These are phyloP conservation scores for Aureobasidium sp. DNA, from an alignment of 2,329 filamentous ascomycete genomes.

Conservation along the genomic window DNA sequence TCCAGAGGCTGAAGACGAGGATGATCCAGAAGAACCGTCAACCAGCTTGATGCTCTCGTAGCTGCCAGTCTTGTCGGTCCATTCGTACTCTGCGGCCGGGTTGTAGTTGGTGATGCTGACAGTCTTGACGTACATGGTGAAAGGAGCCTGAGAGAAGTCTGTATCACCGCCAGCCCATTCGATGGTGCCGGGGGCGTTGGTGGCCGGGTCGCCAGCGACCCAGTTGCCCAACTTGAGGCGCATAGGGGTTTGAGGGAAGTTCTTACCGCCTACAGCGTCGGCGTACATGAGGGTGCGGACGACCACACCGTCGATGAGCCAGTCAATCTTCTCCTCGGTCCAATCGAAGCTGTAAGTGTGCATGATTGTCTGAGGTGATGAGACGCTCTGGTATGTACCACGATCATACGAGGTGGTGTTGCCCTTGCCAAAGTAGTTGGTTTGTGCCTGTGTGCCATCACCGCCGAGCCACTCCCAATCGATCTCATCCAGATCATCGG, in stretches of 20 bases:
- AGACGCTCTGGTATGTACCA: slow-evolving; percentile 53
- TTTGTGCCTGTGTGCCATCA: slow-evolving; percentile 53
- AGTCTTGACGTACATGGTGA: slow-evolving; percentile 43
- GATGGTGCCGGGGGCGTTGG: slow-evolving; percentile 48
- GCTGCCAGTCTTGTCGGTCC: slow-evolving; percentile 39
- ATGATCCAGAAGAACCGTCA: not conserved
- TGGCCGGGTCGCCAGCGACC: slow-evolving; percentile 37
- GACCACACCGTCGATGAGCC: slow-evolving; percentile 59
- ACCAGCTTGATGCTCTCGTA: slow-evolving; percentile 40
- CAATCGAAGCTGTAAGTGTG: slow-evolving; percentile 66
- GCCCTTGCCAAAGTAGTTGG: slow-evolving; percentile 71
- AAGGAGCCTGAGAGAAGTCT: slow-evolving; percentile 39
- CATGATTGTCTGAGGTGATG: slow-evolving; percentile 46
- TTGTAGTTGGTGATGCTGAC: slow-evolving; percentile 46
- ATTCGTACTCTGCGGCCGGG: slow-evolving; percentile 43
- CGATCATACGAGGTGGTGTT: slow-evolving; percentile 63
- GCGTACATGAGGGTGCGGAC: slow-evolving; percentile 61
- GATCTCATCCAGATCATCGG: slow-evolving; percentile 75
- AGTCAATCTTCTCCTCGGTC: slow-evolving; percentile 51
- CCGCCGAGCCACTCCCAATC: slow-evolving; percentile 76
- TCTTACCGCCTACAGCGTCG: slow-evolving; percentile 56
- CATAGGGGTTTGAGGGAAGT: slow-evolving; percentile 76
- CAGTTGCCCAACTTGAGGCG: slow-evolving; percentile 48
- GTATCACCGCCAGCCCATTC: slow-evolving; percentile 57
- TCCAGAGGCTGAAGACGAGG: not conserved